phyloP scores from a whole-genome alignment of 306 rosid genomes.

The Trifolium fragiferum region DNA sequence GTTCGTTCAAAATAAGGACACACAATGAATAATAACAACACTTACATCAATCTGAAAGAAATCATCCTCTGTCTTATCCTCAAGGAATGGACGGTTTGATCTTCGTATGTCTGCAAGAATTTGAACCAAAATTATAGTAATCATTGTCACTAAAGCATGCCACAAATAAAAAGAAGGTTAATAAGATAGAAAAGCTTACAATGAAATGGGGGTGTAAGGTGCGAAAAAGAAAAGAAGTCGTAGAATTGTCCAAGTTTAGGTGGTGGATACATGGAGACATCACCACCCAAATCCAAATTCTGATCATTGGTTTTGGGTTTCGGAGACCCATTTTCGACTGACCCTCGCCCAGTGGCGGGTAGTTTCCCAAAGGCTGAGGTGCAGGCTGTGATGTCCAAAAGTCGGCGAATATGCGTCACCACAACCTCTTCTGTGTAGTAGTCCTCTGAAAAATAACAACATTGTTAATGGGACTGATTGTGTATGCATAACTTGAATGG shows the following conservation, averaged over 20 bases:
- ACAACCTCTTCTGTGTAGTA: conserved; percentile 78
- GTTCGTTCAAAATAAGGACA: background rate
- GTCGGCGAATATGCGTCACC: conserved; percentile 78
- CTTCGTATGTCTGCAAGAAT: conserved; percentile 77
- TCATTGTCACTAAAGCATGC: too few species aligned
- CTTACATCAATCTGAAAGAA: conserved; percentile 95
- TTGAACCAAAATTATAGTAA: too few species aligned
- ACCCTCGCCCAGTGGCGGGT: too few species aligned
- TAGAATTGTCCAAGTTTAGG: conserved; percentile 89
- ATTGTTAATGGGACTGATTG: too few species aligned
- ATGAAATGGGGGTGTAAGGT: conserved; percentile 85
- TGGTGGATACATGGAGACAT: conserved; percentile 80
- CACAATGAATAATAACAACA: background rate
- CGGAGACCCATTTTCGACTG: conserved; percentile 36
- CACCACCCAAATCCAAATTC: conserved; percentile 49
- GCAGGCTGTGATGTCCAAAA: conserved; percentile 84
- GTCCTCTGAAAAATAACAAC: conserved; percentile 57
- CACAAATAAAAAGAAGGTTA: background rate
- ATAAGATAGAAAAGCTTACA: conserved; percentile 53
- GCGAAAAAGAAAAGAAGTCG: conserved; percentile 86
- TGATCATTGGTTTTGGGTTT: conserved; percentile 44
- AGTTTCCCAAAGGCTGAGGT: conserved; percentile 61
- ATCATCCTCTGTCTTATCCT: conserved; percentile 85
- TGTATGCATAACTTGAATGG: background rate
- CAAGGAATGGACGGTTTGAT: conserved; percentile 86